Evolutionary conservation across 2,329 filamentous ascomycete species (phyloP), one percentile per base, ranked within the genome.

Genomic region (Basipetospora chlamydospora): DNA sequence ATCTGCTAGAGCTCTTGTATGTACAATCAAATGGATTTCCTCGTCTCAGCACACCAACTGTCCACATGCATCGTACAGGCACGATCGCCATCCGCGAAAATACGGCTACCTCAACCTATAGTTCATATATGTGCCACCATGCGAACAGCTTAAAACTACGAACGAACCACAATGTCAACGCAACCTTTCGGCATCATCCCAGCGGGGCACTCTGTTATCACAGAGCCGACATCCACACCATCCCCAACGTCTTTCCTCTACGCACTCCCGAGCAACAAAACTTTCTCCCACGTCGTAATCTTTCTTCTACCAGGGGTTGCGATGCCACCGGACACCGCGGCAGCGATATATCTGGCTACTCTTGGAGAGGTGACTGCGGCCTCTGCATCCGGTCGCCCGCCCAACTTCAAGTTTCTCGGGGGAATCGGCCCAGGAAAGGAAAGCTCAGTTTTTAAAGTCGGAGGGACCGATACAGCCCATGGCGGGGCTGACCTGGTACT

Each of bases 351-450:
- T 60, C 71, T 93, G 33, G 80, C 64, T 35, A 64, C 87, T 3
- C 41, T 61, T 39, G 28, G 53, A 58, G 37, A 56, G 46, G 54
- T 62, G 33, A 53, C 61, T 22, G 45, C 52, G 5, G 55, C 57
- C 1, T 54, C 58, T 11, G 44, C 56, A 3, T 54, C 59, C 4
- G 63, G 61, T 25, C 57, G 56, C 28, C 48, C 53, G 3, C 61
- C 69, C 1, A 72, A 78, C 32, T 93, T 93, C 61, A 76, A 70
- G 41, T 84, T 98, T 48, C 74, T 96, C 4, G 90, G 92, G 43
- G 90, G 79, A 33, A 77, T 98, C 39, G 87, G 83, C 1, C 78
- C 82, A 25, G 85, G 87, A 39, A 95, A 95, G 52, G 86, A 90
- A 47, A 88, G 80, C 46, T 85, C 87, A 25, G 81, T 96, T 39